Evolutionary conservation across 108 stramenopile species (phyloP).

Genomic region (Craspedostauros australis): DNA sequence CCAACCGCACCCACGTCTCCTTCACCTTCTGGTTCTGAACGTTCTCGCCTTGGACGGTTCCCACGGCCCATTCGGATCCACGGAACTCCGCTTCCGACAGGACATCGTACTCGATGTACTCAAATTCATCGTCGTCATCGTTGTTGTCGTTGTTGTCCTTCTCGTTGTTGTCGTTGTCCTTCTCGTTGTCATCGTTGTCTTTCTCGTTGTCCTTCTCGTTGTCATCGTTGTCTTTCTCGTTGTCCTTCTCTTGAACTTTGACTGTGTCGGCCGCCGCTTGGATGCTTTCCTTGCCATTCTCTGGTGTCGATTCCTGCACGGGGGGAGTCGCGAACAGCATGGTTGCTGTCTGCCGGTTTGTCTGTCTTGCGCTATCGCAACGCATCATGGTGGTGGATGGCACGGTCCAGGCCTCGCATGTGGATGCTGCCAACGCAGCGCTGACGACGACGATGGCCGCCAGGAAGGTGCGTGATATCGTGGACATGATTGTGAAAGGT

Average conservation of each 20-base stretch:
- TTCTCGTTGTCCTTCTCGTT: neutral
- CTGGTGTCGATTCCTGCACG: too few species aligned
- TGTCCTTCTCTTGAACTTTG: neutral
- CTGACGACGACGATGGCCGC: too few species aligned
- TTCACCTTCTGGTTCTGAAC: slow-evolving; percentile 49
- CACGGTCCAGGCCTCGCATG: too few species aligned
- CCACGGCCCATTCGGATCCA: slow-evolving; percentile 75
- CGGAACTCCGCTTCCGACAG: slow-evolving; percentile 73
- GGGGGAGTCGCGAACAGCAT: too few species aligned
- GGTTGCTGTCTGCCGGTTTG: too few species aligned
- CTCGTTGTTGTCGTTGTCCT: neutral
- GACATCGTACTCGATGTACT: slow-evolving; percentile 74
- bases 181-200: neutral
- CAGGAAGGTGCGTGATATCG: too few species aligned
- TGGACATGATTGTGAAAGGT: too few species aligned
- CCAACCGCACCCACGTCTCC: slow-evolving; percentile 76
- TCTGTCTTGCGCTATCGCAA: too few species aligned
- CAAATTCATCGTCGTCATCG: slow-evolving; percentile 61
- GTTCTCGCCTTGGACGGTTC: slow-evolving; percentile 50
- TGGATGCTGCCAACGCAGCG: too few species aligned
- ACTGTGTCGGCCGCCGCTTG: neutral
- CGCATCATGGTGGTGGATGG: too few species aligned
- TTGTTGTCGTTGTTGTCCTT: neutral
- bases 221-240: neutral
- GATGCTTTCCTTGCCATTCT: too few species aligned